Evolutionary conservation across 1,284 basidiomycete species (phyloP).

Genomic region (Coniferiporia weirii): DNA sequence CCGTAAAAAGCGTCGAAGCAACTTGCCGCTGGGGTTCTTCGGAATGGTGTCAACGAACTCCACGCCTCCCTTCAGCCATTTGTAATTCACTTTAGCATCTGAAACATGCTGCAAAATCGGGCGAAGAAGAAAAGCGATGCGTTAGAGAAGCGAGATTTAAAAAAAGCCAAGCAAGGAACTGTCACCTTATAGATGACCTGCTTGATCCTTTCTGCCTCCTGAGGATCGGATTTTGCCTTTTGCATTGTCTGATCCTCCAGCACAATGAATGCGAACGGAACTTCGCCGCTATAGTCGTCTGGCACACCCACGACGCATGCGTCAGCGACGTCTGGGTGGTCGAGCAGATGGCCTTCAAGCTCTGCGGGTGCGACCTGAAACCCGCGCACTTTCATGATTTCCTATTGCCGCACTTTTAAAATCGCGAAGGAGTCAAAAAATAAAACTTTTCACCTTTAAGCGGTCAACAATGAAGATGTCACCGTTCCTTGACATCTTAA

Average conservation of each 20-base stretch:
- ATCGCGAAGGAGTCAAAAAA: not conserved
- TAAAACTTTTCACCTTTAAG: conserved; percentile 43
- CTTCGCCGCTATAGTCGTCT: conserved; percentile 76
- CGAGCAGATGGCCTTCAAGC: conserved; percentile 68
- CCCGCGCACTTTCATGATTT: conserved; percentile 19
- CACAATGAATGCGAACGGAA: conserved; percentile 72
- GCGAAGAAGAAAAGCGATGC: not conserved
- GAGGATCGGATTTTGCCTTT: conserved; percentile 32
- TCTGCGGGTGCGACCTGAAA: conserved; percentile 47
- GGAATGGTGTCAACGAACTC: conserved; percentile 65
- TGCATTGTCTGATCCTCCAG: conserved; percentile 39
- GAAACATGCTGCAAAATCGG: conserved; percentile 50
- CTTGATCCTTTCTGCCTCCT: conserved; percentile 39
- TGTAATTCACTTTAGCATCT: conserved; percentile 66
- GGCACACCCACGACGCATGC: conserved; percentile 70
- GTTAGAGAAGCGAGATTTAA: not conserved
- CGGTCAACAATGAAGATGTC: conserved; percentile 65
- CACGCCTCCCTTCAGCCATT: conserved; percentile 62
- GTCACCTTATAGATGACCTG: conserved; percentile 42
- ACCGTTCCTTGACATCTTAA: conserved; percentile 46
- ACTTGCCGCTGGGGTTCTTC: conserved; percentile 69
- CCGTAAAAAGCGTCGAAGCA: conserved; percentile 51
- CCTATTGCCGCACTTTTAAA: conserved; percentile 4
- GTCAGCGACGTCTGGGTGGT: conserved; percentile 66
- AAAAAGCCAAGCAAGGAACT: conserved; percentile 10